Percentiles rank a stretch among this genome's conserved stretches.
Conservation (phyloP, 129 eudicot genomes). For the Saposhnikovia divaricata region DNA sequence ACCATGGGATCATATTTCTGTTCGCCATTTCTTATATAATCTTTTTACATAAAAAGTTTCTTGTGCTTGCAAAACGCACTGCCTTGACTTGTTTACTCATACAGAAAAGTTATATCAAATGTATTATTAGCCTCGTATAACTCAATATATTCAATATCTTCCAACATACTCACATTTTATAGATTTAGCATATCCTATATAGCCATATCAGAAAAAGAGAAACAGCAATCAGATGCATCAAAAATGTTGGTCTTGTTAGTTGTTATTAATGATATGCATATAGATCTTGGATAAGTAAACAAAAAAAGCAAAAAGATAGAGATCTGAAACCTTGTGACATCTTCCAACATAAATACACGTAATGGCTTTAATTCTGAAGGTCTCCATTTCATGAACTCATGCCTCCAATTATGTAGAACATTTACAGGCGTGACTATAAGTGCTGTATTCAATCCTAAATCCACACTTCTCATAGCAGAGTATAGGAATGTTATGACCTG, state of each 20-base stretch:
- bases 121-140: not conserved
- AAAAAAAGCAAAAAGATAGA: not conserved
- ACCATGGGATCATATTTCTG: not conserved
- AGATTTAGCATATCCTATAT: not conserved
- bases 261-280: not conserved
- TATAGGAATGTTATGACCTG: conserved; percentile 90
- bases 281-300: not conserved
- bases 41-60: no score
- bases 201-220: not conserved
- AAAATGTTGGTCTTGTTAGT: no score
- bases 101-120: not conserved
- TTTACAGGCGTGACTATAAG: conserved; percentile 88
- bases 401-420: conserved; percentile 95
- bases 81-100: not conserved
- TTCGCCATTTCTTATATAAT: not conserved
- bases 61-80: not conserved
- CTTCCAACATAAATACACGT: conserved; percentile 86
- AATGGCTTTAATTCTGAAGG: conserved; percentile 83
- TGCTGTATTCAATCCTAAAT: conserved; percentile 73
- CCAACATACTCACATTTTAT: no score
- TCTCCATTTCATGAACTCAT: conserved; percentile 79
- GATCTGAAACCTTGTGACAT: conserved; percentile 62
- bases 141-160: not conserved
- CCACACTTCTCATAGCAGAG: conserved; percentile 90
- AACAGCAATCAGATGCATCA: not conserved